Base-by-base conservation (phyloP, 441 rosid species). In the Erysimum cheiri region DNA sequence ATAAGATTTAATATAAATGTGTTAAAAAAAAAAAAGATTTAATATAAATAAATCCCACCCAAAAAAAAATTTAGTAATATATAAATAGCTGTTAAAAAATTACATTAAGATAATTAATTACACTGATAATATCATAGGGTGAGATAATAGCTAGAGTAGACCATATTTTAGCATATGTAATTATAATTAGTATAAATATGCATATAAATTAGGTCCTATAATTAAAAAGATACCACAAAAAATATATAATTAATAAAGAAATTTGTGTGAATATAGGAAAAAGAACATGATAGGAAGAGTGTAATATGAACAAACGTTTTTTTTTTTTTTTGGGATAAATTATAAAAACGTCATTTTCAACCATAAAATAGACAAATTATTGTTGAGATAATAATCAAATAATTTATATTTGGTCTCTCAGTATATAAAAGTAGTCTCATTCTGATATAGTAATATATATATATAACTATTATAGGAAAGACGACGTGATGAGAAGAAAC, bases 401-500 rank as follows among this genome's bases (percentile, higher is more conserved):
- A 17, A 7, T 13, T 5, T 43, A 0, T 17, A 43, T 33, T 35
- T 62, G 32, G 24, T 12, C 32, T 55, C 41, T 22, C 24, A 22
- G 8, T 19, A 47, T 12, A 29, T 39, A 3, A 17, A 64, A 46
- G 4, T 11, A 6, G 48, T 28, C 44, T 22, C 44, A 49, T 44
- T 50, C 61, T 39, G 11, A 48, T 49, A 49, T 8, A 44, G 2
- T 11, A 1, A 0, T 44, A 29, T 1, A 50, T 7, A 35, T 11
- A 39, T n/a, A n/a, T n/a, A n/a, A 60, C 56, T 67, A 52, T 67
- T 43, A 28, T 14, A 60, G 69, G 73, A 68, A 74, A 74, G 64
- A 47, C 78, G 64, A 68, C 78, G 78, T 74, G 78, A 54, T 36
- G 73, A 54, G 53, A 17, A 29, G 72, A 60, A 43, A 56, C 68